Evolutionary conservation across 805 yeast genomes (phyloP), one percentile per base, ranked within the genome.

Genomic region (Saccharomycopsis sp.): DNA sequence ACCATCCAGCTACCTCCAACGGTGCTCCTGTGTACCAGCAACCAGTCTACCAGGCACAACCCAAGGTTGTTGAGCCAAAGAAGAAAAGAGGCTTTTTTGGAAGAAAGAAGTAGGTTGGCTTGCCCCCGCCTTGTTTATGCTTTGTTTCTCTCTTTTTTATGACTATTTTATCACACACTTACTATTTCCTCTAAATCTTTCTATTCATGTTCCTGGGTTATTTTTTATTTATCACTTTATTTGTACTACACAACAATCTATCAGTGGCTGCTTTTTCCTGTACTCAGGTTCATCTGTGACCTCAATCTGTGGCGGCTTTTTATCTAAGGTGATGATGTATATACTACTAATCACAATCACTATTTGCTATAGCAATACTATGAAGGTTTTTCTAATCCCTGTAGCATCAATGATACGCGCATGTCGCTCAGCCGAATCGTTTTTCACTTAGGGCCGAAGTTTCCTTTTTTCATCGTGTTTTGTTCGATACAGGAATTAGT

Each of bases 11-110:
- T 61, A 57, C 57, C 57, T 29, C 71, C 70, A 50, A 64, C 66
- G 18, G 55, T 64, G 65, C 69, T 64, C 71, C 68, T 64, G 29
- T 55, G 15, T 61, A 62, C 55, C 62, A 71, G 55, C 79, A 75
- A 61, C 73, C 76, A 23, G 86, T 84, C 57, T 85, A 85, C 64
- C 77, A 82, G 70, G 82, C 90, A 69, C 76, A 81, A 53, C 67
- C 79, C 67, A 60, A 24, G 65, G 24, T 50, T 7, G 70, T 67
- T 34, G 66, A 73, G 68, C 74, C 75, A 67, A 86, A 87, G 81
- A 84, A 86, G 81, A 89, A 87, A 81, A 79, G 81, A 65, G 90
- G 94, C 3, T 71, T 89, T 52, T 91, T 92, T 68, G 90, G 96
- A 55, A 79, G 85, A 67, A 83, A 82, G 78, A 82, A 82, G 74